These are phyloP conservation scores for Penicillium sp. DNA, from an alignment of 2,329 filamentous ascomycete species.

Conservation along the genomic window DNA sequence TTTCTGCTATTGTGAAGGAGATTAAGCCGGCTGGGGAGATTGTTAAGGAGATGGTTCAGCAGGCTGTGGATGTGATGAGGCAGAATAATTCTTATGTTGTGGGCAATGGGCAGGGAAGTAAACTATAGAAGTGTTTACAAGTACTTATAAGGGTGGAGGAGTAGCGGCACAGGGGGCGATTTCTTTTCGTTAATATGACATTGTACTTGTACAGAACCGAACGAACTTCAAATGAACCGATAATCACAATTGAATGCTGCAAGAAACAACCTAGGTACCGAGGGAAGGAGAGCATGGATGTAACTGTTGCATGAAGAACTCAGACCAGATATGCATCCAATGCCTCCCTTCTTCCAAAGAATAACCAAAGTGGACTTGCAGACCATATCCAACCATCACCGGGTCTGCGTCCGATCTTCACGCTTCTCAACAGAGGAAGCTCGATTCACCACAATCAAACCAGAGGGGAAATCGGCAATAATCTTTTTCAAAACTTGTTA, in stretches of 20 bases:
- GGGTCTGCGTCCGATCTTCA: neutral
- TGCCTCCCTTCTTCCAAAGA: neutral
- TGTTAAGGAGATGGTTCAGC: constrained; percentile 85
- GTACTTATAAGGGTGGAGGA: neutral
- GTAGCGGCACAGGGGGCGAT: constrained; percentile 15
- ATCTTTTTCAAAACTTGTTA: neutral
- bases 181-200: constrained; percentile 25
- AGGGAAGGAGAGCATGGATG: neutral
- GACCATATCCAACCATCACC: neutral
- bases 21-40: constrained; percentile 83
- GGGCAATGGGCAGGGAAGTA: constrained; percentile 41
- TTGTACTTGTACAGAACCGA: constrained; percentile 36
- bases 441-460: neutral
- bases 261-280: constrained; percentile 16
- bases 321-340: neutral
- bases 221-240: constrained; percentile 16
- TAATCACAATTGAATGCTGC: constrained; percentile 11
- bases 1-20: constrained; percentile 75
- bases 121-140: constrained; percentile 49
- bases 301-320: neutral
- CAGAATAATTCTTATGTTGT: constrained; percentile 64
- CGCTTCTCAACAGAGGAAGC: neutral
- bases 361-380: neutral
- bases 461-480: neutral
- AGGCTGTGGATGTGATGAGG: constrained; percentile 71